phyloP scores from a whole-genome alignment of 305 asterid species.

The Solanum hybrid region DNA sequence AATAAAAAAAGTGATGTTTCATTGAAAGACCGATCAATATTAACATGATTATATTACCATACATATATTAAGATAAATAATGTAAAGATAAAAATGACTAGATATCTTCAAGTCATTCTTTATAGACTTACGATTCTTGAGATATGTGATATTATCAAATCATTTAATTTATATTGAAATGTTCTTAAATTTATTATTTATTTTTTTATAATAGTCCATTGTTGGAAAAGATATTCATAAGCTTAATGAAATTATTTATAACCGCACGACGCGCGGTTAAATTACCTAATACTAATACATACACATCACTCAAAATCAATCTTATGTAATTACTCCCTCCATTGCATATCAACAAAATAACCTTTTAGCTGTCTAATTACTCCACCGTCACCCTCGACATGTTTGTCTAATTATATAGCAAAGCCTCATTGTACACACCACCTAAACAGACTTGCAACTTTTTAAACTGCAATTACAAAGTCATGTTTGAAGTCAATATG shows the following conservation, averaged over 20 bases:
- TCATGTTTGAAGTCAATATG: neutral
- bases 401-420: neutral
- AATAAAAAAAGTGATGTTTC: neutral
- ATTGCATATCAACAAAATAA: neutral
- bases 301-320: neutral
- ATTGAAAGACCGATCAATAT: neutral
- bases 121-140: neutral
- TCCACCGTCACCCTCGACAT: neutral
- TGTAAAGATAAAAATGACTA: too few relatives aligned
- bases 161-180: neutral
- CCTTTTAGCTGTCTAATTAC: neutral
- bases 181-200: too few relatives aligned
- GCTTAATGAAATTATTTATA: too few relatives aligned
- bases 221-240: neutral
- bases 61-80: neutral
- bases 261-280: neutral
- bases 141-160: neutral
- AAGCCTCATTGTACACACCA: neutral
- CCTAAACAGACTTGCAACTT: neutral
- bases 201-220: neutral
- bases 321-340: neutral
- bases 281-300: too few relatives aligned
- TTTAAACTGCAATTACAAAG: neutral
- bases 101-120: neutral
- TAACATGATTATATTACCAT: neutral